Conservation (phyloP, 2,329 filamentous ascomycete genomes). For the Talaromyces piceae region DNA sequence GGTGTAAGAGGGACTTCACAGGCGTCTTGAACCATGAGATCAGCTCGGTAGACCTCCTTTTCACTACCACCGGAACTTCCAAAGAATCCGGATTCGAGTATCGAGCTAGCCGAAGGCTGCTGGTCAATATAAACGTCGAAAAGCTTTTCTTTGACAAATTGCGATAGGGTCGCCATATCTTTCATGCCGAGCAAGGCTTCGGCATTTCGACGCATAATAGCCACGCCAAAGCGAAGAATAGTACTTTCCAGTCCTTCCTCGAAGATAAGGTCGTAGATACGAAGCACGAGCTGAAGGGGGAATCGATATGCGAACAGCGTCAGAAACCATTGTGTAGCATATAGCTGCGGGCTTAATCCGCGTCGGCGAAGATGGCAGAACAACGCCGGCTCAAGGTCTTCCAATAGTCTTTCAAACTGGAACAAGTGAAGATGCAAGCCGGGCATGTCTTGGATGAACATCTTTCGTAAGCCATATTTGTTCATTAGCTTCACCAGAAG, state of each 20-base stretch:
- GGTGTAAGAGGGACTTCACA: conserved; percentile 80
- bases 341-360: conserved; percentile 82
- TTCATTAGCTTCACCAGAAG: conserved; percentile 92
- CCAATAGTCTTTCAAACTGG: conserved; percentile 87
- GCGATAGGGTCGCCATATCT: conserved; percentile 84
- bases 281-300: conserved; percentile 87
- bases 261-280: conserved; percentile 92
- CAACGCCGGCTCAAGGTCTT: conserved; percentile 87
- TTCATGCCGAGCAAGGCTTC: conserved; percentile 70
- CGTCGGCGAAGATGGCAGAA: conserved; percentile 89
- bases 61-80: conserved; percentile 82
- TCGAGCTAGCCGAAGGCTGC: conserved; percentile 80
- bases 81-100: conserved; percentile 95
- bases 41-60: conserved; percentile 92
- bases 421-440: conserved; percentile 89
- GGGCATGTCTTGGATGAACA: conserved; percentile 95
- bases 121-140: conserved; percentile 98
- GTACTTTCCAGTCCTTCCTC: conserved; percentile 83
- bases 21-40: conserved; percentile 86
- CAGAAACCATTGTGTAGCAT: conserved; percentile 98
- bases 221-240: conserved; percentile 88
- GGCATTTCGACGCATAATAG: conserved; percentile 92
- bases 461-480: conserved; percentile 83
- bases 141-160: conserved; percentile 83
- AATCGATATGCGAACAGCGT: conserved; percentile 98